Evolutionary conservation across 2,329 filamentous ascomycete species (phyloP).

Genomic region (Pseudonectria buxi): DNA sequence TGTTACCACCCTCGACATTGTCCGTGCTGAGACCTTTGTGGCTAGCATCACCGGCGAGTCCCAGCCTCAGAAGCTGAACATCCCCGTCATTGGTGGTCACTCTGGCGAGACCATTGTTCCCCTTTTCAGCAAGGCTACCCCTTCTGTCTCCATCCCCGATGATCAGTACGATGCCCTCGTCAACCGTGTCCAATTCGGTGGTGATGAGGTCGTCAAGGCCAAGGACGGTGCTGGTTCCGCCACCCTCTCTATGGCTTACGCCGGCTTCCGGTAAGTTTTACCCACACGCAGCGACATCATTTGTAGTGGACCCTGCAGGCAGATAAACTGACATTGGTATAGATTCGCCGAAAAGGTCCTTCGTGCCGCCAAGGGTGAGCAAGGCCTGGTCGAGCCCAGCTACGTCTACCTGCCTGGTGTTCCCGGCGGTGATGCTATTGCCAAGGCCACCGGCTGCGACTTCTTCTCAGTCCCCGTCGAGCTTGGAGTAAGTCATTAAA

Average conservation of each 20-base stretch:
- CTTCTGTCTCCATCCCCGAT: slow-evolving; percentile 69
- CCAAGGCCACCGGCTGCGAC: slow-evolving; percentile 75
- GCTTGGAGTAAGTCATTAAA: slow-evolving; percentile 68
- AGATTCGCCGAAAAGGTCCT: slow-evolving; percentile 94
- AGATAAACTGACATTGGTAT: neutral
- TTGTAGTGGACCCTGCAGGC: neutral
- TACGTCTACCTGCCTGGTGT: slow-evolving; percentile 94
- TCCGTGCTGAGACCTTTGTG: slow-evolving; percentile 95
- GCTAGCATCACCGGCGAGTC: slow-evolving; percentile 76
- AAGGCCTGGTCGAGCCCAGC: slow-evolving; percentile 88
- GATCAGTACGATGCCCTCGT: slow-evolving; percentile 89
- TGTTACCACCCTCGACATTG: slow-evolving; percentile 97
- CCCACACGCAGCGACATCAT: slow-evolving; percentile 5
- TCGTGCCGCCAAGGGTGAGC: slow-evolving; percentile 80
- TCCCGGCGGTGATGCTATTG: slow-evolving; percentile 76
- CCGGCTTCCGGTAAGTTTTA: slow-evolving; percentile 71
- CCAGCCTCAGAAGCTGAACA: slow-evolving; percentile 73
- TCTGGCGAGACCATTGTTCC: slow-evolving; percentile 98
- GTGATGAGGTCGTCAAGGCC: slow-evolving; percentile 93
- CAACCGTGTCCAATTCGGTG: slow-evolving; percentile 95
- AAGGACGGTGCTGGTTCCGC: slow-evolving; percentile 89
- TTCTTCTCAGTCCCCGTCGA: slow-evolving; percentile 97
- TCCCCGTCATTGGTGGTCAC: slow-evolving; percentile 94
- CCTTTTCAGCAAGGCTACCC: slow-evolving; percentile 86
- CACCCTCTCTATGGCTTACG: slow-evolving; percentile 91